Conservation (phyloP, 1,284 basidiomycete genomes). For the Cryptococcus maquisensis region DNA sequence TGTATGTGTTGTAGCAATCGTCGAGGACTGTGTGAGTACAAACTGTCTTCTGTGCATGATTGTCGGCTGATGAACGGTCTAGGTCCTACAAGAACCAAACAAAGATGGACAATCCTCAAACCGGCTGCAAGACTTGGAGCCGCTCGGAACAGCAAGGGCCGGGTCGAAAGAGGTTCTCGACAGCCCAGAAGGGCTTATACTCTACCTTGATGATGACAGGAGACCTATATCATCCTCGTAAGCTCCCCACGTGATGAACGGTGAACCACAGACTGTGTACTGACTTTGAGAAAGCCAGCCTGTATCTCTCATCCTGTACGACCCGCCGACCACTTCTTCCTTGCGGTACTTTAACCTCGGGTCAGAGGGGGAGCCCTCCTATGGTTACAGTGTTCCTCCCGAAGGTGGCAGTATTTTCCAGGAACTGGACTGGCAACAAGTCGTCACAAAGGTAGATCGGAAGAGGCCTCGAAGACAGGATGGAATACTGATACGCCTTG, state of each 20-base stretch:
- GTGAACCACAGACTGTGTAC: not conserved
- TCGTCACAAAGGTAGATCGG: too few relatives aligned
- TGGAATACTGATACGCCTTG: too few relatives aligned
- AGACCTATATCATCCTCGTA: conserved; percentile 16
- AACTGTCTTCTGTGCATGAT: not conserved
- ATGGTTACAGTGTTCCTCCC: too few relatives aligned
- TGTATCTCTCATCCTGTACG: not conserved
- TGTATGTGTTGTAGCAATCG: conserved; percentile 23
- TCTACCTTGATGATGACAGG: conserved; percentile 1
- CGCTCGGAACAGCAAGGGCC: too few relatives aligned
- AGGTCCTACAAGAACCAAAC: too few relatives aligned
- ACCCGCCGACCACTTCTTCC: not conserved
- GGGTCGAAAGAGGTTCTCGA: too few relatives aligned
- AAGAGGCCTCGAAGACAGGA: too few relatives aligned
- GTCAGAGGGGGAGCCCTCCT: too few relatives aligned
- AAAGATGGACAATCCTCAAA: too few relatives aligned
- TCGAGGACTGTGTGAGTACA: conserved; percentile 21
- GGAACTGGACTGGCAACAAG: too few relatives aligned
- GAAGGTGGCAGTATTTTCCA: too few relatives aligned
- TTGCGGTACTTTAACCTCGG: not conserved
- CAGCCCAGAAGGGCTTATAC: not conserved
- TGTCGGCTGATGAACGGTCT: not conserved
- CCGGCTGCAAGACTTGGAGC: too few relatives aligned
- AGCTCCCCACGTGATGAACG: not conserved
- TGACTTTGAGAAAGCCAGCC: not conserved